Evolutionary conservation across 305 asterid genomes (phyloP).

Genomic region (Fraxinus sp.): DNA sequence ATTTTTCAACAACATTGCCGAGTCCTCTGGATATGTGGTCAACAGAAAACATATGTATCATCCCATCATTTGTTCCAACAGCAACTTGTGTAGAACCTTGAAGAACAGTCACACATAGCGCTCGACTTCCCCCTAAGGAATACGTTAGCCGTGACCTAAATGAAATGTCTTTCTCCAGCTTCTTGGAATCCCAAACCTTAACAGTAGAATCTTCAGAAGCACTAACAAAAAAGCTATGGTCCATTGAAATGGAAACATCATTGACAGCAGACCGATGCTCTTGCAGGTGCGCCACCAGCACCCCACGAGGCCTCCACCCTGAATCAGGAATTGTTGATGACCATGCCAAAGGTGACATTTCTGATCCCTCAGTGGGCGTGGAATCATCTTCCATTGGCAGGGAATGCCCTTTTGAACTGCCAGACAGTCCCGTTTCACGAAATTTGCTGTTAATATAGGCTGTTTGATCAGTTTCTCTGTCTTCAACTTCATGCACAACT

Average conservation of each 20-base stretch:
- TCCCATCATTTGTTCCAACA: constrained; percentile 94
- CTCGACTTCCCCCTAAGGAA: constrained; percentile 84
- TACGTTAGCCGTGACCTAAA: constrained; percentile 93
- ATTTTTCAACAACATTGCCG: constrained; percentile 91
- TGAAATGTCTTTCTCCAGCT: constrained; percentile 96
- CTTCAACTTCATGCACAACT: constrained; percentile 97
- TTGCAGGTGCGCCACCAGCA: constrained; percentile 96
- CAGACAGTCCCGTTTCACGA: constrained; percentile 62
- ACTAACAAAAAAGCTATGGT: constrained; percentile 90
- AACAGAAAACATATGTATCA: constrained; percentile 82
- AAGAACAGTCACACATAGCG: constrained; percentile 79
- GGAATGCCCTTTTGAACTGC: constrained; percentile 60
- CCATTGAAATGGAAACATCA: constrained; percentile 87
- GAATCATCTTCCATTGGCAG: constrained; percentile 52
- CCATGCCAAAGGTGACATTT: constrained; percentile 57
- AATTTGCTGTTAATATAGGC: constrained; percentile 54
- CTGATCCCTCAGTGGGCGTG: constrained; percentile 56
- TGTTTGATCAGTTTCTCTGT: constrained; percentile 73
- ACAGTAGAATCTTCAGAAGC: constrained; percentile 98
- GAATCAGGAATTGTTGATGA: constrained; percentile 86
- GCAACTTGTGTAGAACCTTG: constrained; percentile 84
- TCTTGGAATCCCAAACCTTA: constrained; percentile 97
- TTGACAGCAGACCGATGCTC: constrained; percentile 94
- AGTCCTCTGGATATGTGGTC: constrained; percentile 91
- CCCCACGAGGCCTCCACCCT: constrained; percentile 99